These are phyloP conservation scores for Metschnikowia drakensbergensis DNA, from an alignment of 805 yeast species.

Conservation along the genomic window DNA sequence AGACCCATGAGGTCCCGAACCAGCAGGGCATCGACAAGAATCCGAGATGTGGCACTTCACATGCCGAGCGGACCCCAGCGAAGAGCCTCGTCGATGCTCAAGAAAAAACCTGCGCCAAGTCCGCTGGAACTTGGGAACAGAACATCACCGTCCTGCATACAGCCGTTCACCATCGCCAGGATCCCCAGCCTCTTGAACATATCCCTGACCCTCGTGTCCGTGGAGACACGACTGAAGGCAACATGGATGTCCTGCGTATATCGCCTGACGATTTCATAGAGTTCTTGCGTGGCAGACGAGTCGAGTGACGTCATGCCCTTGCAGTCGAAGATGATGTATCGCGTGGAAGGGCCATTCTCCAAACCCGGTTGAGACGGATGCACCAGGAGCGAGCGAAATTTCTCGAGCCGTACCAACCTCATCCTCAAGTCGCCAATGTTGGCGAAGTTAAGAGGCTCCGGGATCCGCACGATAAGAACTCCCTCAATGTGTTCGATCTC, in stretches of 20 bases:
- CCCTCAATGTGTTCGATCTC: slow-evolving; percentile 55
- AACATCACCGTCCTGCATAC: slow-evolving; percentile 3
- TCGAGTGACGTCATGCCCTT: slow-evolving; percentile 81
- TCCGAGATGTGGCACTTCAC: no score
- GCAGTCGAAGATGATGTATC: slow-evolving; percentile 67
- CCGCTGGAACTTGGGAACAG: slow-evolving; percentile 4
- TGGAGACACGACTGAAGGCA: slow-evolving; percentile 58
- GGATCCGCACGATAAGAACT: slow-evolving; percentile 72
- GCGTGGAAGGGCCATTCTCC: slow-evolving; percentile 34
- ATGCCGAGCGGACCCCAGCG: not conserved
- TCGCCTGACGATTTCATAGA: slow-evolving; percentile 54
- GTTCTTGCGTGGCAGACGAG: slow-evolving; percentile 72
- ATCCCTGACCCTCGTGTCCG: slow-evolving; percentile 42
- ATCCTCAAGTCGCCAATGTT: slow-evolving; percentile 73
- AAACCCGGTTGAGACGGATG: slow-evolving; percentile 71
- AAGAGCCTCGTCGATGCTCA: slow-evolving; percentile 57
- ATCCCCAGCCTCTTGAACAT: slow-evolving; percentile 58
- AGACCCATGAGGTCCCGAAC: not conserved
- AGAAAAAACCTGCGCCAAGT: slow-evolving; percentile 35
- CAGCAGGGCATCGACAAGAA: no score
- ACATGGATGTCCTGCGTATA: slow-evolving; percentile 54
- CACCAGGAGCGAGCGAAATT: slow-evolving; percentile 66
- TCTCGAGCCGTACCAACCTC: slow-evolving; percentile 65
- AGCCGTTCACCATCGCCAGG: slow-evolving; percentile 22
- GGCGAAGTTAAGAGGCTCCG: slow-evolving; percentile 87